These are phyloP conservation scores for Cytospora mali DNA, from an alignment of 2,329 filamentous ascomycete species.

Conservation along the genomic window DNA sequence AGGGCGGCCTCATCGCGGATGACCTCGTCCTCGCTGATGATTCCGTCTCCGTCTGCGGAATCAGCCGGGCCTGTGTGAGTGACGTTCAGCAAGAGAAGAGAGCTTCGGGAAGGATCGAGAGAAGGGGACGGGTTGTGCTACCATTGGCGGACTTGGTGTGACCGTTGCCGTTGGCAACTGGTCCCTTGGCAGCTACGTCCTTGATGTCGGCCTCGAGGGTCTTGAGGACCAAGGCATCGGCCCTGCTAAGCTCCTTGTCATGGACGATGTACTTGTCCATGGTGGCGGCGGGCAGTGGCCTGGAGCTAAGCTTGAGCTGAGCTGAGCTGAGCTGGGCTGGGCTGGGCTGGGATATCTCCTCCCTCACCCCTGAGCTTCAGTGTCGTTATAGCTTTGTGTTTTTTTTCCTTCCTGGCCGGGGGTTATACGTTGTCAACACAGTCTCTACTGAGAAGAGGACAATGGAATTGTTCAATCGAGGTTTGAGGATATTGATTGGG, in stretches of 20 bases:
- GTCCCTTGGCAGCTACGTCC: slow-evolving; percentile 29
- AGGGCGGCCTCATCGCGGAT: slow-evolving; percentile 38
- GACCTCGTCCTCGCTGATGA: slow-evolving; percentile 24
- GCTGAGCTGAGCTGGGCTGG: no score
- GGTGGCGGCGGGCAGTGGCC: neutral
- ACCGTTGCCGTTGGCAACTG: slow-evolving; percentile 8
- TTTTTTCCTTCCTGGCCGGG: neutral
- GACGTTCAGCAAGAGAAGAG: slow-evolving; percentile 9
- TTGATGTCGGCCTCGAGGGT: slow-evolving; percentile 45
- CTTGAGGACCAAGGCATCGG: slow-evolving; percentile 45
- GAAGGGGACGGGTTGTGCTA: slow-evolving; percentile 16
- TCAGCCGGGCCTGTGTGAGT: slow-evolving; percentile 17
- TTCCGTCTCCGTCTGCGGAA: slow-evolving; percentile 22
- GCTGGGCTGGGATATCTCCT: neutral
- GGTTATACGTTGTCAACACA: neutral
- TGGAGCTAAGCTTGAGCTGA: no score
- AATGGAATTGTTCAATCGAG: neutral
- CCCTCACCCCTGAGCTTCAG: neutral
- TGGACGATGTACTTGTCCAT: slow-evolving; percentile 41
- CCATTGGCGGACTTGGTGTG: slow-evolving; percentile 17
- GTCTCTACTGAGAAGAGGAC: neutral
- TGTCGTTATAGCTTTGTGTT: neutral
- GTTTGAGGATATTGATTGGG: neutral
- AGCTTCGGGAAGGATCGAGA: neutral
- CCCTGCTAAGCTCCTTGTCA: slow-evolving; percentile 44